Conservation (phyloP, 495 filamentous ascomycete genomes). For the Hypoxylon trugodes region DNA sequence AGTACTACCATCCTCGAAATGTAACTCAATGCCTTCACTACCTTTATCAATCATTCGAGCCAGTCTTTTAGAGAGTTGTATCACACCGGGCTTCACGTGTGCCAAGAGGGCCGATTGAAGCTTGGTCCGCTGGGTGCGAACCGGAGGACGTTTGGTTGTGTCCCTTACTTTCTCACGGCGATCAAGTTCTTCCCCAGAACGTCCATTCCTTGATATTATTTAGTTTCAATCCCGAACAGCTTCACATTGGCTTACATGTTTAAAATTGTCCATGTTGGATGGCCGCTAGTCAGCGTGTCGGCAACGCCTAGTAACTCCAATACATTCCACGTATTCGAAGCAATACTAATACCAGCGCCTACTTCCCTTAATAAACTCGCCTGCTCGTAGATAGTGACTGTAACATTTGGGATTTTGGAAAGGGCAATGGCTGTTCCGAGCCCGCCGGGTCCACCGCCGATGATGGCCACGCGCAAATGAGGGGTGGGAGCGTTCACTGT, state of each 20-base stretch:
- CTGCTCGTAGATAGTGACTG: conserved; percentile 59
- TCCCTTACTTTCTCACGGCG: conserved; percentile 30
- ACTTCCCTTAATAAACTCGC: conserved; percentile 56
- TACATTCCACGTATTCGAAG: conserved; percentile 53
- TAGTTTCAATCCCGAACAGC: background rate
- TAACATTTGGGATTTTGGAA: conserved; percentile 53
- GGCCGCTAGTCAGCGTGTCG: conserved; percentile 47
- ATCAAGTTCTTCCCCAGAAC: conserved; percentile 43
- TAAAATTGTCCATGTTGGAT: conserved; percentile 40
- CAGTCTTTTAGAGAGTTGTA: conserved; percentile 53
- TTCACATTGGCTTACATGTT: conserved; percentile 35
- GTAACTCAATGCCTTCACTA: conserved; percentile 42
- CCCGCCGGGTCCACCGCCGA: conserved; percentile 60
- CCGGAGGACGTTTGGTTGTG: conserved; percentile 21
- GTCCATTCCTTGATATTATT: conserved; percentile 40
- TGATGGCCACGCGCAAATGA: conserved; percentile 47
- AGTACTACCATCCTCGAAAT: conserved; percentile 51
- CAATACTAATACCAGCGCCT: conserved; percentile 59
- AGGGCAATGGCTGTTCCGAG: conserved; percentile 60
- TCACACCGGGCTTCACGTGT: conserved; percentile 47
- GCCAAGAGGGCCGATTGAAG: conserved; percentile 52
- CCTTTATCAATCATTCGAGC: conserved; percentile 41
- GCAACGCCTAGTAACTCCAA: conserved; percentile 57
- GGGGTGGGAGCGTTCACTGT: conserved; percentile 22
- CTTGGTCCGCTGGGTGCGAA: conserved; percentile 51